Conservation (phyloP, 495 filamentous ascomycete species). For the Chaetomidium leptoderma region DNA sequence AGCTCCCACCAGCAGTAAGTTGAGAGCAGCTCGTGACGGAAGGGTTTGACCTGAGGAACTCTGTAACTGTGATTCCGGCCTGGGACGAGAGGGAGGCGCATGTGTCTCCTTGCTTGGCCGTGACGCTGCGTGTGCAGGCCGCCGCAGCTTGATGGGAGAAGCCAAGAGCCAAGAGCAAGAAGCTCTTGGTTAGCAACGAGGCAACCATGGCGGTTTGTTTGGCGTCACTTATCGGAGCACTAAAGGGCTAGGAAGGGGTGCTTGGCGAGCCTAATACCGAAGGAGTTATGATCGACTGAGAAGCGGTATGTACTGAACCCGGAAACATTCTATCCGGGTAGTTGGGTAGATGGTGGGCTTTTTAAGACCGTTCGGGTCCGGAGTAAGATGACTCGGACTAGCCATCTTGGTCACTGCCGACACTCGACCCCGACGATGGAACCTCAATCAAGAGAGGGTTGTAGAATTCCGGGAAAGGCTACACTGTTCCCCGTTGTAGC, state of each 20-base stretch:
- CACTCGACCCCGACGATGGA: background rate
- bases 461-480: background rate
- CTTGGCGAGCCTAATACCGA: background rate
- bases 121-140: constrained; percentile 22
- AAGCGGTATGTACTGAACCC: no score
- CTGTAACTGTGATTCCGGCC: constrained; percentile 28
- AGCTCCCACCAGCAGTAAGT: constrained; percentile 19
- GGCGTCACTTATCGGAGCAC: background rate
- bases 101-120: constrained; percentile 28
- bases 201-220: constrained; percentile 20
- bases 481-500: background rate
- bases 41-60: constrained; percentile 30
- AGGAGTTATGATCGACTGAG: background rate
- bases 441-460: background rate
- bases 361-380: background rate
- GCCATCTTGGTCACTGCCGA: background rate
- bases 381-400: background rate
- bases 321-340: no score
- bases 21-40: constrained; percentile 25
- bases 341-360: background rate
- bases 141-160: constrained; percentile 10
- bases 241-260: background rate
- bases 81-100: constrained; percentile 24
- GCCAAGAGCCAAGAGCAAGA: constrained; percentile 18
- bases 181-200: constrained; percentile 6